Conservation (phyloP, 495 filamentous ascomycete species). For the Physcia stellaris region DNA sequence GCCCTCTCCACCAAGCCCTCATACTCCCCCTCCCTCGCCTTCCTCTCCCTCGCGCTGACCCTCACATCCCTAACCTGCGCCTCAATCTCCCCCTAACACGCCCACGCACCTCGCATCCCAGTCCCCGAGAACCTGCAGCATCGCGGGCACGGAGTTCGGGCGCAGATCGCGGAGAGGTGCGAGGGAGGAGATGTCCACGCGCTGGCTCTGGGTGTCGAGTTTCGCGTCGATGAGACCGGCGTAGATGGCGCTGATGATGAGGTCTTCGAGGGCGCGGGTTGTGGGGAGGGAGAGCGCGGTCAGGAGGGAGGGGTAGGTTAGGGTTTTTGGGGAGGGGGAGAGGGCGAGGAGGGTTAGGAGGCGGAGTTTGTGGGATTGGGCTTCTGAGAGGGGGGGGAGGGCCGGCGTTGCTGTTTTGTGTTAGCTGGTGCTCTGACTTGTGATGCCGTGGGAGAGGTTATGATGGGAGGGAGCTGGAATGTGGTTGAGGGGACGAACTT, state of each 20-base stretch:
- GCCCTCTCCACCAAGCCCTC: slow-evolving; percentile 29
- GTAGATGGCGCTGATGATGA: slow-evolving; percentile 84
- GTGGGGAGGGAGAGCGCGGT: slow-evolving; percentile 49
- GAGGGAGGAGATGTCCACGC: slow-evolving; percentile 63
- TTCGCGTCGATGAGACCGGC: slow-evolving; percentile 65
- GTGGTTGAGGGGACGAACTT: slow-evolving; percentile 33
- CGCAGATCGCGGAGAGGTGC: slow-evolving; percentile 74
- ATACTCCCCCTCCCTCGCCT: slow-evolving; percentile 30
- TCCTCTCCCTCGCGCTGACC: slow-evolving; percentile 33
- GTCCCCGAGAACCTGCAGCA: slow-evolving; percentile 51
- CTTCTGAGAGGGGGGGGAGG: slow-evolving; percentile 58
- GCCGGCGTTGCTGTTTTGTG: slow-evolving; percentile 30
- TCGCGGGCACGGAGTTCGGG: slow-evolving; percentile 48
- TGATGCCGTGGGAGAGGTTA: not conserved
- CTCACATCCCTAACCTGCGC: slow-evolving; percentile 50
- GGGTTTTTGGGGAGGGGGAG: slow-evolving; percentile 39
- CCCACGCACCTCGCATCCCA: slow-evolving; percentile 65
- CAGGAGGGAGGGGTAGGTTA: slow-evolving; percentile 62
- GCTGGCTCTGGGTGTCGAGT: slow-evolving; percentile 45
- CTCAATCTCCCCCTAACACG: slow-evolving; percentile 66
- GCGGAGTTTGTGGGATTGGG: slow-evolving; percentile 74
- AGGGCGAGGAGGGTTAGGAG: slow-evolving; percentile 80
- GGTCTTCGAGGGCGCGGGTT: slow-evolving; percentile 67
- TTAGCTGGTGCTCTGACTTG: no score
- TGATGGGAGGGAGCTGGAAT: slow-evolving; percentile 1